A percentile compares a stretch with the other conserved stretches of the same genome.
These are phyloP conservation scores for Nicotiana otophora DNA, from an alignment of 257 asterid genomes.

Conservation along the genomic window DNA sequence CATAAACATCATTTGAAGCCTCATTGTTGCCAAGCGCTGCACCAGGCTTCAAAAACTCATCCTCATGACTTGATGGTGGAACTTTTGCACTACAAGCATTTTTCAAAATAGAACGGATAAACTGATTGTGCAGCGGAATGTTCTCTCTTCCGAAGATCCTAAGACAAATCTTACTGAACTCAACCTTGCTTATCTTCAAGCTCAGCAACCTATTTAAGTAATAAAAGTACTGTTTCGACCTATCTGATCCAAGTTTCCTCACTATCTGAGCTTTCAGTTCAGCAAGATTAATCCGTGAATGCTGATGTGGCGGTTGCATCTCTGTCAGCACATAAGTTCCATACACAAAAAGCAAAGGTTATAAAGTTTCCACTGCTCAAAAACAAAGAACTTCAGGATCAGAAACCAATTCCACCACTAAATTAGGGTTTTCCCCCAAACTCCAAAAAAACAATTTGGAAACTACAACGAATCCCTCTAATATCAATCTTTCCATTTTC, in stretches of 20 bases:
- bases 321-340: conserved; percentile 35
- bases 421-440: conserved; percentile 40
- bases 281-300: conserved; percentile 57
- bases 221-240: conserved; percentile 57
- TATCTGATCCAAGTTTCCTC: conserved; percentile 60
- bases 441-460: conserved; percentile 31
- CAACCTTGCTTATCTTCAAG: conserved; percentile 51
- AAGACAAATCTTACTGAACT: conserved; percentile 59
- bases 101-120: conserved; percentile 50
- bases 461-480: conserved; percentile 21
- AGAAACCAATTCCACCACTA: conserved; percentile 2
- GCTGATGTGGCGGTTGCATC: conserved; percentile 59
- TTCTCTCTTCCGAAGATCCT: conserved; percentile 55
- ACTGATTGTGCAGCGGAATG: conserved; percentile 60
- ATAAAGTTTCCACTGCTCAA: neutral
- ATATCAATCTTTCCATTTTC: conserved; percentile 19
- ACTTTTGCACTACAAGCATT: conserved; percentile 53
- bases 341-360: conserved; percentile 24
- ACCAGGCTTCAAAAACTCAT: conserved; percentile 25
- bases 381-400: neutral
- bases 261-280: conserved; percentile 61
- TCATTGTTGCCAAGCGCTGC: conserved; percentile 22
- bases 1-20: conserved; percentile 23
- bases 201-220: conserved; percentile 55
- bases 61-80: conserved; percentile 39